phyloP scores from a whole-genome alignment of 192 early-diverging fungal genomes.

The Entophlyctis helioformis region DNA sequence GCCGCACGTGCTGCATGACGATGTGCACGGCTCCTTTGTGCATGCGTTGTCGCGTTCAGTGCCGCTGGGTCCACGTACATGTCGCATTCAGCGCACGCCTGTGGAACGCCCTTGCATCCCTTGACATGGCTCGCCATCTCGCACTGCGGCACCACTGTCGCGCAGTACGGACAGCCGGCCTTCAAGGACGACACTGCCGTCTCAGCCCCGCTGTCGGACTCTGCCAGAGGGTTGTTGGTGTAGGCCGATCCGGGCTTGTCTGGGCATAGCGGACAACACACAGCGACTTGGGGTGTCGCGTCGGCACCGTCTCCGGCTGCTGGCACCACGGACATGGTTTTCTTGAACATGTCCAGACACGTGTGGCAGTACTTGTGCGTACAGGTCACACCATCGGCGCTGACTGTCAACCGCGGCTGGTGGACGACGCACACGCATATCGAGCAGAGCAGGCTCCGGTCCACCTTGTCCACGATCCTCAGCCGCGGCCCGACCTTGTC shows the following conservation, averaged over 20 bases:
- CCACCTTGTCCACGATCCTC: background rate
- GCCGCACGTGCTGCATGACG: slow-evolving; percentile 11
- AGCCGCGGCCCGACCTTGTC: slow-evolving; percentile 3
- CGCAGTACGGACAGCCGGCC: slow-evolving; percentile 15
- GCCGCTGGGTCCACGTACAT: background rate
- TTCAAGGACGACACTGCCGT: background rate
- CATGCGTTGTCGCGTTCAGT: slow-evolving; percentile 4
- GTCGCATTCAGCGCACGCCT: slow-evolving; percentile 8
- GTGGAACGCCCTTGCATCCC: background rate
- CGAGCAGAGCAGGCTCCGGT: slow-evolving; percentile 3
- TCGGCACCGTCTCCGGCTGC: background rate
- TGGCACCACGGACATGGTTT: background rate
- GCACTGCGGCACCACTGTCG: background rate
- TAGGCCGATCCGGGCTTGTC: background rate
- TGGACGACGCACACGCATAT: slow-evolving; percentile 3
- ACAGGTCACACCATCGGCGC: slow-evolving; percentile 4
- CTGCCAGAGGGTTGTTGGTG: slow-evolving; percentile 1
- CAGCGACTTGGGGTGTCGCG: background rate
- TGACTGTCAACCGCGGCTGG: slow-evolving; percentile 6
- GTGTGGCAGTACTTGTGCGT: slow-evolving; percentile 19
- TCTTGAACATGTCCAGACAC: slow-evolving; percentile 15
- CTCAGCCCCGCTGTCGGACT: slow-evolving; percentile 4
- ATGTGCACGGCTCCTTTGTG: slow-evolving; percentile 10
- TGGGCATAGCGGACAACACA: slow-evolving; percentile 15
- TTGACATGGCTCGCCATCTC: slow-evolving; percentile 1